A percentile compares a stretch with the other conserved stretches of the same genome.
Conservation (phyloP, 371 early-diverging fungal species). For the Zancudomyces culisetae region DNA sequence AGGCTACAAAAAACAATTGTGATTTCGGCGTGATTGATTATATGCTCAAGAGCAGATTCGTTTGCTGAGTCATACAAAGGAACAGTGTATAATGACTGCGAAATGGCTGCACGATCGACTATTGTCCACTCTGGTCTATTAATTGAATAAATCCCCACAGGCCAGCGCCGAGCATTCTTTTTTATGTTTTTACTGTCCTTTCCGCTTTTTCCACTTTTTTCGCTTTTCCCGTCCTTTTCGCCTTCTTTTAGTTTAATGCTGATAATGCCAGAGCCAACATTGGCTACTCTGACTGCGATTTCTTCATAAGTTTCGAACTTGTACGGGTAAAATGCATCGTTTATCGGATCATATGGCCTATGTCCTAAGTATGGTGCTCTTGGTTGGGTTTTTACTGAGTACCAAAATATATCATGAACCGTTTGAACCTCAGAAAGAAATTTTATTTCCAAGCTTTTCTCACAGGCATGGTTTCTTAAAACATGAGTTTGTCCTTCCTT, state of each 20-base stretch:
- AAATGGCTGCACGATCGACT: constrained; percentile 53
- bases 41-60: constrained; percentile 52
- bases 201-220: not conserved
- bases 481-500: not conserved
- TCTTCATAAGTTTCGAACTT: constrained; percentile 40
- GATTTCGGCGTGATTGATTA: constrained; percentile 54
- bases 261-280: constrained; percentile 37
- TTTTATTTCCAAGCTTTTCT: not conserved
- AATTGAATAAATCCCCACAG: constrained; percentile 57
- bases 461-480: not conserved
- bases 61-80: constrained; percentile 81
- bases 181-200: not conserved
- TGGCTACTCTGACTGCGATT: constrained; percentile 29
- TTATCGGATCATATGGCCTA: constrained; percentile 24
- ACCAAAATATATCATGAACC: not conserved
- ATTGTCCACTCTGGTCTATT: constrained; percentile 87
- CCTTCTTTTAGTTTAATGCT: constrained; percentile 8
- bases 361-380: constrained; percentile 32
- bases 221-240: not conserved
- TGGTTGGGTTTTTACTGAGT: constrained; percentile 4
- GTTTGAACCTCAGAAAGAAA: not conserved
- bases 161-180: not conserved
- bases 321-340: constrained; percentile 28
- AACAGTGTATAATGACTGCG: constrained; percentile 38
- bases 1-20: constrained; percentile 45